A percentile compares a stretch with the other conserved stretches of the same genome.
Conservation (phyloP, 176 grass and related monocot species). For the Canna indica region DNA sequence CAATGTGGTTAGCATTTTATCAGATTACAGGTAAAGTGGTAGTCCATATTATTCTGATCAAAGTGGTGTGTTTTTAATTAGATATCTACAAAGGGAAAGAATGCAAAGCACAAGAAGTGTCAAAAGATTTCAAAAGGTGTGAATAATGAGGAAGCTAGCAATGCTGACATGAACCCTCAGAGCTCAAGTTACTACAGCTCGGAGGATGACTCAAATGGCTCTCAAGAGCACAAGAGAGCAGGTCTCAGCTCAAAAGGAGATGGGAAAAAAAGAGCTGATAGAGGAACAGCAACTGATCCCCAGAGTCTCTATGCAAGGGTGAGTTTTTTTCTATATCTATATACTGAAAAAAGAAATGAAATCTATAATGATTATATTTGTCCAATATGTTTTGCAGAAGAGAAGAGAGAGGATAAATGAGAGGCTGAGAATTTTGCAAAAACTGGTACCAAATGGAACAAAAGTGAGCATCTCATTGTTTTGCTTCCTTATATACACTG, state of each 20-base stretch:
- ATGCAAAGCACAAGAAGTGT: constrained; percentile 22
- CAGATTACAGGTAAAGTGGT: too few relatives aligned
- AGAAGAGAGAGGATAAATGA: constrained; percentile 85
- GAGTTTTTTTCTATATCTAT: constrained; percentile 26
- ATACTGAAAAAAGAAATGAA: constrained; percentile 5
- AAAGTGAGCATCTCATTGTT: constrained; percentile 45
- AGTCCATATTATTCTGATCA: neutral
- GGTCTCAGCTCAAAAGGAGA: constrained; percentile 27
- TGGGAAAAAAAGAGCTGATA: constrained; percentile 32
- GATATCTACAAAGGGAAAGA: constrained; percentile 49
- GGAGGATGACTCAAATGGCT: constrained; percentile 36
- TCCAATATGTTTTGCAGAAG: constrained; percentile 41
- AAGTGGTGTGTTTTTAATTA: neutral
- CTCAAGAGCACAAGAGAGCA: constrained; percentile 23
- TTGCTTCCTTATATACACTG: neutral
- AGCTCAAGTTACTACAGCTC: constrained; percentile 65
- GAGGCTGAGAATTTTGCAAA: constrained; percentile 66
- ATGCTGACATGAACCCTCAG: constrained; percentile 31
- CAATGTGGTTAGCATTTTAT: too few relatives aligned
- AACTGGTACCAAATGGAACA: constrained; percentile 77
- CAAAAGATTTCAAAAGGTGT: neutral
- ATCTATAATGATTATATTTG: neutral
- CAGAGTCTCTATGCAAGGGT: constrained; percentile 92
- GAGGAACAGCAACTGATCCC: constrained; percentile 37
- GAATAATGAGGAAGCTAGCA: neutral